phyloP scores from a whole-genome alignment of 106 monocot genomes.

The Allium cepa region DNA sequence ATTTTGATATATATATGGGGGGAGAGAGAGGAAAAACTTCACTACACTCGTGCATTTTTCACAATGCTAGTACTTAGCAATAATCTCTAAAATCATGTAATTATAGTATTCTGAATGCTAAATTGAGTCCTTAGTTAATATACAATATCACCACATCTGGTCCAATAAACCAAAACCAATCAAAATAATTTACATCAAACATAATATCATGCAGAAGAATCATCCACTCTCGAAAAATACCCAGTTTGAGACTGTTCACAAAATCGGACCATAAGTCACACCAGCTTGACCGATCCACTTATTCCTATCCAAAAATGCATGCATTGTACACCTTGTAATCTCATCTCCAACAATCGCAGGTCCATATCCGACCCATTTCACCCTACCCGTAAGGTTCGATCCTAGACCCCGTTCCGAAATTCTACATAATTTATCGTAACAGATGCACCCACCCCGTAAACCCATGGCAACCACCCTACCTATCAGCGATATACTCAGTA shows the following conservation, averaged over 20 bases:
- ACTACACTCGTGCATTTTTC: no score
- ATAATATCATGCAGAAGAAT: no score
- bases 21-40: no score
- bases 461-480: constrained; percentile 17
- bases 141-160: no score
- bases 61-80: no score
- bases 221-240: no score
- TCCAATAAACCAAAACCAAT: no score
- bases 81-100: no score
- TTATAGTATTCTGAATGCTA: no score
- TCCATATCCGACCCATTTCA: constrained; percentile 19
- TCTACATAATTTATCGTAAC: constrained; percentile 17
- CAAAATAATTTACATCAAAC: no score
- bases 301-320: constrained; percentile 11
- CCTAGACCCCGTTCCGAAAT: constrained; percentile 23
- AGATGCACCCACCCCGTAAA: constrained; percentile 7
- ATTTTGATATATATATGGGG: no score
- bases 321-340: constrained; percentile 15
- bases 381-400: constrained; percentile 11
- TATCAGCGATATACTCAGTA: constrained; percentile 16
- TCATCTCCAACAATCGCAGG: constrained; percentile 8
- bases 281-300: constrained; percentile 18
- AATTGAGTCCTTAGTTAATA: no score
- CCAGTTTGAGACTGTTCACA: background rate
- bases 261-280: constrained; percentile 7